These are phyloP conservation scores for Rhamnella rubrinervis DNA, from an alignment of 331 rosid species.

Conservation along the genomic window DNA sequence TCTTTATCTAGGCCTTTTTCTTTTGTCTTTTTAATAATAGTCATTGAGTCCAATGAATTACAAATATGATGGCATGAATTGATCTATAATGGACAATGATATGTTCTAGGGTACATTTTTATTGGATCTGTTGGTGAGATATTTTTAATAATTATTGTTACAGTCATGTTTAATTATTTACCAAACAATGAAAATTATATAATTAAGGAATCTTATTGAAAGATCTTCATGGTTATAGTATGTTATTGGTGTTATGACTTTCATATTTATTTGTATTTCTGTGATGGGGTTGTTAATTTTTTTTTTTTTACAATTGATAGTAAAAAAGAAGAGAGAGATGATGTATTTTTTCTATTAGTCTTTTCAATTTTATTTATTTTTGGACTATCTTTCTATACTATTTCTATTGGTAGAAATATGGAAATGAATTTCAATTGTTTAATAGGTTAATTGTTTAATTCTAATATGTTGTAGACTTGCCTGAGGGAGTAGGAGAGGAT, in stretches of 20 bases:
- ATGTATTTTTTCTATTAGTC: neutral
- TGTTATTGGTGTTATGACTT: conserved; percentile 16
- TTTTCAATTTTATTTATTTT: no score
- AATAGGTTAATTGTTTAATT: conserved; percentile 17
- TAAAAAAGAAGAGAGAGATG: no score
- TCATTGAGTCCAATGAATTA: neutral
- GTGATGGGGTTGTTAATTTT: conserved; percentile 19
- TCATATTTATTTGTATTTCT: conserved; percentile 1
- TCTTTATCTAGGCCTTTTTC: conserved; percentile 5
- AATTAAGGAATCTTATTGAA: no score
- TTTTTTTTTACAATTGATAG: no score
- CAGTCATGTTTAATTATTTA: neutral
- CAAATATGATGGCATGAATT: neutral
- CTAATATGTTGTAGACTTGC: conserved; percentile 58
- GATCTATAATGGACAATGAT: neutral
- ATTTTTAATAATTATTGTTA: conserved; percentile 1
- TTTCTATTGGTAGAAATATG: neutral
- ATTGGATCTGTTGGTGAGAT: conserved; percentile 3
- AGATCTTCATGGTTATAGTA: conserved; percentile 6
- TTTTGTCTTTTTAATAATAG: neutral
- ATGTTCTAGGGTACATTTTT: conserved; percentile 13
- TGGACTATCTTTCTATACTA: neutral
- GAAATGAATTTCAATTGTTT: neutral
- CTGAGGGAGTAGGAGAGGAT: conserved; percentile 68
- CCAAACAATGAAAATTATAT: neutral